phyloP scores from a whole-genome alignment of 1,139 yeast genomes.

The Geotrichum cucujoidarum region DNA sequence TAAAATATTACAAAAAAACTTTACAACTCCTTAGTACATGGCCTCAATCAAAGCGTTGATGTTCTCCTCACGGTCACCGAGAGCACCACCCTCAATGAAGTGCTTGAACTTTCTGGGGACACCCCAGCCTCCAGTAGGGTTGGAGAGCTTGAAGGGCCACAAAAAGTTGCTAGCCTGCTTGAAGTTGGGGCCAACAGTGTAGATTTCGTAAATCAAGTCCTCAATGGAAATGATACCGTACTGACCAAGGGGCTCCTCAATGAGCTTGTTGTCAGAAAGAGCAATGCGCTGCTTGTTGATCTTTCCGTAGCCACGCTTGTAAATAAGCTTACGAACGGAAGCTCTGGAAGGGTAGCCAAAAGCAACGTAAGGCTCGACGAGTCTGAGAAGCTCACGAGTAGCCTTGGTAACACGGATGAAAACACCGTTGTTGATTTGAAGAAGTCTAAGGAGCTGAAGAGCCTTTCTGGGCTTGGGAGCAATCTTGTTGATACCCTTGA shows the following conservation, averaged over 20 bases:
- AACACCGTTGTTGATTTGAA: conserved; percentile 98
- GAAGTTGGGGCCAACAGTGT: conserved; percentile 99
- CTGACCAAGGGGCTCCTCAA: conserved; percentile 91
- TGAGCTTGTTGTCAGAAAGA: conserved; percentile 80
- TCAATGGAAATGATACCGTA: conserved; percentile 95
- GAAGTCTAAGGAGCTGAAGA: conserved; percentile 93
- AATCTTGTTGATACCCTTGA: conserved; percentile 99
- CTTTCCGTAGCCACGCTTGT: conserved; percentile 99
- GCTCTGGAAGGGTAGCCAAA: conserved; percentile 98
- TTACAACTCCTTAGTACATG: conserved; percentile 12
- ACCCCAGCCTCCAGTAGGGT: conserved; percentile 99
- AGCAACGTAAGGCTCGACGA: conserved; percentile 98
- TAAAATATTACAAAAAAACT: neutral
- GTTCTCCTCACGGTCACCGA: conserved; percentile 99
- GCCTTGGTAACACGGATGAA: conserved; percentile 98
- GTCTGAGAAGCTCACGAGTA: conserved; percentile 90
- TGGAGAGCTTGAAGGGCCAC: conserved; percentile 99
- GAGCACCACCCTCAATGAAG: conserved; percentile 99
- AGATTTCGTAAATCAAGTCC: conserved; percentile 98
- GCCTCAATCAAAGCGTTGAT: conserved; percentile 97
- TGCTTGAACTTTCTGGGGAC: conserved; percentile 98
- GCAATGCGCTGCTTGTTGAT: conserved; percentile 97
- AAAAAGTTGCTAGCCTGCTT: conserved; percentile 99
- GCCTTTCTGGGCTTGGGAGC: conserved; percentile 99
- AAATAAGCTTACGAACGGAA: conserved; percentile 91